These are phyloP conservation scores for Protomyces pachydermus DNA, from an alignment of 1,139 yeast genomes.

Conservation along the genomic window DNA sequence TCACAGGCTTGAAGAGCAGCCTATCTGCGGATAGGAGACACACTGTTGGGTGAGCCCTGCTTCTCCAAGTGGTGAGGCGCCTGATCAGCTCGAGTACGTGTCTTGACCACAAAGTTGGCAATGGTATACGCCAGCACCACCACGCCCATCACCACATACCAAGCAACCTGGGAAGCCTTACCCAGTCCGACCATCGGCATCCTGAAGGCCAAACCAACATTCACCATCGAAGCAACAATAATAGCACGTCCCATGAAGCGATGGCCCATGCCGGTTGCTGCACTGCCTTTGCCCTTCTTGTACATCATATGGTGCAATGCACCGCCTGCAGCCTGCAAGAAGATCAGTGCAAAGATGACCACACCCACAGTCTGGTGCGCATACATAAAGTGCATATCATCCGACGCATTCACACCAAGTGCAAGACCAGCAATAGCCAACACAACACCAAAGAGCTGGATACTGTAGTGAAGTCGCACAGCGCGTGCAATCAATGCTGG, in stretches of 20 bases:
- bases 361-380: constrained; percentile 11
- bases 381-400: not conserved
- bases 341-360: constrained; percentile 1
- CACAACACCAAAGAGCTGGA: not conserved
- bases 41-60: not conserved
- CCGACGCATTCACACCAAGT: not conserved
- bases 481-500: not conserved
- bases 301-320: not conserved
- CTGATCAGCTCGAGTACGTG: not conserved
- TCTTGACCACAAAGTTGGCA: constrained; percentile 3
- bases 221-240: constrained; percentile 4
- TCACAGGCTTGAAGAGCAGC: not conserved
- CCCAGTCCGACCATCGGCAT: constrained; percentile 1
- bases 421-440: not conserved
- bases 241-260: constrained; percentile 3
- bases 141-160: constrained; percentile 10
- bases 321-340: not conserved
- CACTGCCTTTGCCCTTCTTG: not conserved
- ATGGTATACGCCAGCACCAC: constrained; percentile 1
- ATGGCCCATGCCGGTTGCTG: not conserved
- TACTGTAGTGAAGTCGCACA: not conserved
- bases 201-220: constrained; percentile 1
- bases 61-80: not conserved
- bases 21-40: not conserved
- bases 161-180: not conserved